phyloP scores from a whole-genome alignment of 2,329 filamentous ascomycete species.

The Claviceps sp. region DNA sequence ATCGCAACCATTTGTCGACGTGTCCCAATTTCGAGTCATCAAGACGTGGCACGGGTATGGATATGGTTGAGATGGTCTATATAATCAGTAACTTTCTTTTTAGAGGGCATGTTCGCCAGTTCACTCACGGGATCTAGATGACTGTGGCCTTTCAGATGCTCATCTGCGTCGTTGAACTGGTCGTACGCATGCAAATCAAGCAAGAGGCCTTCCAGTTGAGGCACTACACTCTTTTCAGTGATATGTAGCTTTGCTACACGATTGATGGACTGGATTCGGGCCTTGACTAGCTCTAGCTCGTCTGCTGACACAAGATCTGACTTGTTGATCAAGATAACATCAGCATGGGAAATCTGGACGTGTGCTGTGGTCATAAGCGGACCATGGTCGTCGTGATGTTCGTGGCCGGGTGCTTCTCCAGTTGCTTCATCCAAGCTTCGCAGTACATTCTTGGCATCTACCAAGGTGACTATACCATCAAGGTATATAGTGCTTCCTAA shows the following conservation, averaged over 20 bases:
- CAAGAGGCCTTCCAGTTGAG: constrained; percentile 70
- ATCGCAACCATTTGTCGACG: constrained; percentile 72
- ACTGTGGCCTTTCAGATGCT: constrained; percentile 66
- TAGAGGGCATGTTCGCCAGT: background rate
- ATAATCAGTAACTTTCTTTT: constrained; percentile 8
- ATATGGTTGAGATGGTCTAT: constrained; percentile 73
- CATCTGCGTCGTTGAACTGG: constrained; percentile 59
- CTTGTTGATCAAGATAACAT: constrained; percentile 93
- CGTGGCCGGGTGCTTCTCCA: constrained; percentile 37
- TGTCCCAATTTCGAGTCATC: constrained; percentile 39
- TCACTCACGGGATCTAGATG: constrained; percentile 69
- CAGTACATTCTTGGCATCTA: constrained; percentile 88
- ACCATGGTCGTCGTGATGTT: constrained; percentile 40
- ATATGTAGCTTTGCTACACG: constrained; percentile 72
- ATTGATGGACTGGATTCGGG: constrained; percentile 74
- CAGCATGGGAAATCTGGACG: constrained; percentile 91
- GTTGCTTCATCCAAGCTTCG: constrained; percentile 63
- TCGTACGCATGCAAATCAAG: constrained; percentile 92
- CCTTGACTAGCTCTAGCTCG: constrained; percentile 56
- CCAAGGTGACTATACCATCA: constrained; percentile 89
- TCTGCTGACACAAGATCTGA: constrained; percentile 62
- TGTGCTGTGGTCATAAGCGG: constrained; percentile 82
- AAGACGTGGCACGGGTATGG: constrained; percentile 54
- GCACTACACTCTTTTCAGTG: constrained; percentile 68
- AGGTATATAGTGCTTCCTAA: constrained; percentile 91